Base-by-base conservation (phyloP, 1,284 basidiomycete species). In the Gomphus bonarii region DNA sequence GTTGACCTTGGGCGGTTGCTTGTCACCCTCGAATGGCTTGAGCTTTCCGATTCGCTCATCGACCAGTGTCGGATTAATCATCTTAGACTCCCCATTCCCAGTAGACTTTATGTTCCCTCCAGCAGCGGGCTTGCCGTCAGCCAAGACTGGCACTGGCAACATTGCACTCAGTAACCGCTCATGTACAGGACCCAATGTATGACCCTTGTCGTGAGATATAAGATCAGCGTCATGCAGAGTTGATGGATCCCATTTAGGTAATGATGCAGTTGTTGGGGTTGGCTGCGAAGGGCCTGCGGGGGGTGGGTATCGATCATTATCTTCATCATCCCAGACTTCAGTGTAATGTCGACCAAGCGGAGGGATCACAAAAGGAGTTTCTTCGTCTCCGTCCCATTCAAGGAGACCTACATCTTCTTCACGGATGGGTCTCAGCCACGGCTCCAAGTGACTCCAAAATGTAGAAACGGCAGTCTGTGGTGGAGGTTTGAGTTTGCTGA, bases 341-440 rank as follows among this genome's bases (percentile, higher is more conserved):
- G 82, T 76, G 66, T 97, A 98, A 71, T 95, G 93, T 61, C 84
- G 76, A 7, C 95, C 95, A 0, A 95, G 77, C 58, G 86, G 81
- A 7, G 95, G 94, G 71, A 95, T 82, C 44, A 91, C 73, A 65
- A 84, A 95, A 0, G 90, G 85, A 59, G 92, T 88, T 6, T 88
- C 76, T 59, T 95, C 91, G 65, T 97, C 94, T 18, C 79, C 85
- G n/a, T 84, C 84, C 66, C 88, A 88, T 61, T 89, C 86, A 59
- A 97, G 76, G 70, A 91, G 91, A 5, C 93, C 93, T 33, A 95
- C 72, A 65, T 95, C 93, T 68, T 95, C 93, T 70, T 95, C 92
- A 59, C 86, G 85, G 55, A 95, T 82, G 42, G 81, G 80, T 46
- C 92, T 83, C 63, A 92, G 74, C 75, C 88, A 97, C 14, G 89